Percentiles rank a stretch among this genome's conserved stretches.
phyloP scores from a whole-genome alignment of 2,329 filamentous ascomycete species.

The Talaromyces sp. region DNA sequence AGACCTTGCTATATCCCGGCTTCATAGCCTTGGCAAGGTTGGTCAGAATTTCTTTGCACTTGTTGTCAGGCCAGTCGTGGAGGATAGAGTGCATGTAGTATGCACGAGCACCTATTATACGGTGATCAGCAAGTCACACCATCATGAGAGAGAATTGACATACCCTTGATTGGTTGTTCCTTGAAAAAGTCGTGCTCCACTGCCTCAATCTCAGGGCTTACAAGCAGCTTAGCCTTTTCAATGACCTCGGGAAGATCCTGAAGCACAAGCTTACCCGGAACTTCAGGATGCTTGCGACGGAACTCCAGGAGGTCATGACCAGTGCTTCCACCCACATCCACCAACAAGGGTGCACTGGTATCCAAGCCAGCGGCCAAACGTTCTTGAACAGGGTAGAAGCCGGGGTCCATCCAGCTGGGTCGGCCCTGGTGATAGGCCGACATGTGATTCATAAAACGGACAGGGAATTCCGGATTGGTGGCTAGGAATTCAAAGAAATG shows the following conservation, averaged over 20 bases:
- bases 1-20: slow-evolving; percentile 30
- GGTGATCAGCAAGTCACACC: not conserved
- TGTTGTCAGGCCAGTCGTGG: slow-evolving; percentile 36
- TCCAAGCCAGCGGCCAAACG: slow-evolving; percentile 22
- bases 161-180: slow-evolving; percentile 46
- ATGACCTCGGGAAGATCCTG: slow-evolving; percentile 48
- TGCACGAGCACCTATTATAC: slow-evolving; percentile 31
- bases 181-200: slow-evolving; percentile 49
- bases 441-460: slow-evolving; percentile 44
- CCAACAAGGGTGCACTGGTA: slow-evolving; percentile 18
- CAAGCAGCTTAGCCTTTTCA: slow-evolving; percentile 22
- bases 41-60: slow-evolving; percentile 31
- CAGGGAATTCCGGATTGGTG: slow-evolving; percentile 26
- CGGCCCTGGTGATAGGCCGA: slow-evolving; percentile 38
- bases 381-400: slow-evolving; percentile 19
- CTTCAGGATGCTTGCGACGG: slow-evolving; percentile 33
- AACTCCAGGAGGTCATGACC: slow-evolving; percentile 32
- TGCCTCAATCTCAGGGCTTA: slow-evolving; percentile 23
- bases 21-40: slow-evolving; percentile 25
- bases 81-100: slow-evolving; percentile 38
- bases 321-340: slow-evolving; percentile 25
- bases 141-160: not conserved
- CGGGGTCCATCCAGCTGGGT: slow-evolving; percentile 34
- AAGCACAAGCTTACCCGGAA: slow-evolving; percentile 45
- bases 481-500: slow-evolving; percentile 30